These are phyloP conservation scores for Ustilago bromivora DNA, from an alignment of 1,284 basidiomycete genomes.

Conservation along the genomic window DNA sequence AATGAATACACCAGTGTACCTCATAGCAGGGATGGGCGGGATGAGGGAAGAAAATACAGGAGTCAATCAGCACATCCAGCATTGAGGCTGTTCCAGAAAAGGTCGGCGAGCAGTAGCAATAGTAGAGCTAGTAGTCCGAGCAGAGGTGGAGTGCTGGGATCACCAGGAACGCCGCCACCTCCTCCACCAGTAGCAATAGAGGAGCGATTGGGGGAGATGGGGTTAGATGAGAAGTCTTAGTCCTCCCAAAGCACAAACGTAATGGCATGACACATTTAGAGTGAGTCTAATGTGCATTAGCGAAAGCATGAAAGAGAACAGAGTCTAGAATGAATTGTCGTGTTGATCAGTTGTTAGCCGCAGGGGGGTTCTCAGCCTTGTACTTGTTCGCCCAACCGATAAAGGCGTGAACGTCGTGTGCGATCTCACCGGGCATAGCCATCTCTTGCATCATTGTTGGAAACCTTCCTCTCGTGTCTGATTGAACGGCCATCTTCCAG, in stretches of 20 bases:
- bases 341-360: not conserved
- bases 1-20: constrained; percentile 44
- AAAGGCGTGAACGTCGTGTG: constrained; percentile 62
- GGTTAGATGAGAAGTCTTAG: constrained; percentile 10
- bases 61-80: constrained; percentile 38
- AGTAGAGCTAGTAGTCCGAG: constrained; percentile 32
- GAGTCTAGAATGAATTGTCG: not conserved
- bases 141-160: constrained; percentile 16
- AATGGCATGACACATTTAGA: no score
- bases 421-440: constrained; percentile 60
- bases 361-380: constrained; percentile 27
- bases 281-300: constrained; percentile 7
- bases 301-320: not conserved
- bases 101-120: constrained; percentile 37
- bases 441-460: constrained; percentile 61
- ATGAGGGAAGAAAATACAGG: constrained; percentile 6
- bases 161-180: not conserved
- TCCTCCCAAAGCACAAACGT: not conserved
- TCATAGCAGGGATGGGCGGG: constrained; percentile 3
- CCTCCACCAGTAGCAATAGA: constrained; percentile 4
- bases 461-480: constrained; percentile 58
- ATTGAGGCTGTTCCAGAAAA: constrained; percentile 33
- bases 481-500: constrained; percentile 61
- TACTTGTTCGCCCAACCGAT: constrained; percentile 55
- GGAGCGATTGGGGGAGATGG: constrained; percentile 12